A percentile compares a stretch with the other conserved stretches of the same genome.
Conservation (phyloP, 768 basidiomycete genomes). For the Agrocybe chaxingu region DNA sequence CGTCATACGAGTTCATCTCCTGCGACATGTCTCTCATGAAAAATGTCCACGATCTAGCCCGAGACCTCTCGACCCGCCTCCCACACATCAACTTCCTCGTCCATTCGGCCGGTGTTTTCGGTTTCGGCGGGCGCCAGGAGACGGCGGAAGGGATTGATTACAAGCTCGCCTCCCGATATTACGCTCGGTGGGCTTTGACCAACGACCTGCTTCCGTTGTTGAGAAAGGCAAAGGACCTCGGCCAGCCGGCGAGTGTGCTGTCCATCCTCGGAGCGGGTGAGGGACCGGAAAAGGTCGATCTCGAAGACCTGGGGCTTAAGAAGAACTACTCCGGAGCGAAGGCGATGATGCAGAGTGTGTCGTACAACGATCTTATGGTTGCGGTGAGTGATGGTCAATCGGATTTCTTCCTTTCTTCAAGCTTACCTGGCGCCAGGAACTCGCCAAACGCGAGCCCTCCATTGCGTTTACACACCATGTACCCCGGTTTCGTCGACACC, state of each 20-base stretch:
- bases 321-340: slow-evolving; percentile 24
- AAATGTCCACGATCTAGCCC: slow-evolving; percentile 30
- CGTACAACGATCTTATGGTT: slow-evolving; percentile 37
- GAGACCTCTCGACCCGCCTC: slow-evolving; percentile 25
- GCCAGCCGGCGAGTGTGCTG: slow-evolving; percentile 34
- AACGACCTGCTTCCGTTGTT: slow-evolving; percentile 32
- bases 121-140: slow-evolving; percentile 26
- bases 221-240: slow-evolving; percentile 26
- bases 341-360: slow-evolving; percentile 19
- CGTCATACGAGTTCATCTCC: slow-evolving; percentile 31
- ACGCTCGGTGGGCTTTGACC: slow-evolving; percentile 33
- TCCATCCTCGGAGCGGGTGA: slow-evolving; percentile 25
- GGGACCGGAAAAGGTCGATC: slow-evolving; percentile 19
- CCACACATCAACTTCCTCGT: slow-evolving; percentile 41
- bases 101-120: slow-evolving; percentile 26
- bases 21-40: slow-evolving; percentile 40
- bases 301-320: slow-evolving; percentile 35
- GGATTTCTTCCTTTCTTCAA: not conserved
- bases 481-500: slow-evolving; percentile 34
- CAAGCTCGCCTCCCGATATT: slow-evolving; percentile 34
- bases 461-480: slow-evolving; percentile 37
- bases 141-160: slow-evolving; percentile 37
- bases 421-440: slow-evolving; percentile 16
- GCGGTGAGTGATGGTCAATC: slow-evolving; percentile 17
- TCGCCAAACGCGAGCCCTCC: slow-evolving; percentile 30